These are phyloP conservation scores for Plectosphaerella sp. DNA, from an alignment of 2,329 filamentous ascomycete species.

Conservation along the genomic window DNA sequence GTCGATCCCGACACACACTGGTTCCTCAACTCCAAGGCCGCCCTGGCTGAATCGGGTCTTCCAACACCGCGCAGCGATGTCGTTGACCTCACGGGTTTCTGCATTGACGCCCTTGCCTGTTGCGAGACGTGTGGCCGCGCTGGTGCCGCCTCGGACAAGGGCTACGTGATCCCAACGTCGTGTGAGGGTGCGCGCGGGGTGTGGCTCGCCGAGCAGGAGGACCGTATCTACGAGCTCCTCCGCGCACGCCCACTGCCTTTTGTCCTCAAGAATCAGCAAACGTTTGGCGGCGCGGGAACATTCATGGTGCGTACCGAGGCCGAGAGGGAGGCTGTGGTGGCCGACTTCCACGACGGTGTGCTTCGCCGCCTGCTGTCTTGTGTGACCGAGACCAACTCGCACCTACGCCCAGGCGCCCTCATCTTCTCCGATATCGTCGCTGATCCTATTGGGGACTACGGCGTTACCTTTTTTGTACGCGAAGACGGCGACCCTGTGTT, in stretches of 20 bases:
- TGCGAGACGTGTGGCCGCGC: slow-evolving; percentile 17
- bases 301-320: slow-evolving; percentile 21
- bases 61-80: slow-evolving; percentile 23
- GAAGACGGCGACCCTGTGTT: slow-evolving; percentile 18
- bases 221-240: slow-evolving; percentile 17
- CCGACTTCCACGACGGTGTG: slow-evolving; percentile 18
- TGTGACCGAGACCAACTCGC: slow-evolving; percentile 21
- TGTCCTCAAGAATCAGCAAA: slow-evolving; percentile 32
- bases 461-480: slow-evolving; percentile 27
- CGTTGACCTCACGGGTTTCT: slow-evolving; percentile 17
- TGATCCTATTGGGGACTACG: slow-evolving; percentile 25
- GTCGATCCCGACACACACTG: slow-evolving; percentile 25
- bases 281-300: slow-evolving; percentile 29
- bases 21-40: slow-evolving; percentile 29
- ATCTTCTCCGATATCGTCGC: slow-evolving; percentile 24
- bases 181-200: slow-evolving; percentile 20
- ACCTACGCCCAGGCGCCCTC: slow-evolving; percentile 24
- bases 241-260: slow-evolving; percentile 21
- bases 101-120: slow-evolving; percentile 12
- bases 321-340: slow-evolving; percentile 18
- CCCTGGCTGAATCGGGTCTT: slow-evolving; percentile 25
- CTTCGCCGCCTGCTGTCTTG: slow-evolving; percentile 22
- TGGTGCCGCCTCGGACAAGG: background rate
- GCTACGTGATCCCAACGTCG: slow-evolving; percentile 17
- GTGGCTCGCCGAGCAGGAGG: slow-evolving; percentile 23